Evolutionary conservation across 225 moss, liverwort and hornwort genomes (phyloP).

Genomic region (Pseudisothecium myosuroides): DNA sequence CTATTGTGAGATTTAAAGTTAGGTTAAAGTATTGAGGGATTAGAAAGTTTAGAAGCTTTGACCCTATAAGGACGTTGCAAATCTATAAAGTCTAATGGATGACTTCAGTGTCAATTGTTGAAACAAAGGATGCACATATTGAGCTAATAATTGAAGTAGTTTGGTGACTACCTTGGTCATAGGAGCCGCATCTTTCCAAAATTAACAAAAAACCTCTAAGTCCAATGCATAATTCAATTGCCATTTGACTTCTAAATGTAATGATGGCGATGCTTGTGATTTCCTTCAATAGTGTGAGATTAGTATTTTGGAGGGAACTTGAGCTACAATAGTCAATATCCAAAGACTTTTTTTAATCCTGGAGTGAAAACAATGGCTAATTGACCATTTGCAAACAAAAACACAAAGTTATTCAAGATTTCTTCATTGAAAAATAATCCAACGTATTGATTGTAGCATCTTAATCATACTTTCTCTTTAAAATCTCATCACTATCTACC

Average conservation of each 20-base stretch:
- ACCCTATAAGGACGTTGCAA: rapidly evolving
- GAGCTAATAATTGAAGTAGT: rapidly evolving
- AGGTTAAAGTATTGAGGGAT: neutral
- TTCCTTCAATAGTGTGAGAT: neutral
- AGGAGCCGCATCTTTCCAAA: rapidly evolving
- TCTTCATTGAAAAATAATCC: neutral
- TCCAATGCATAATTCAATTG: neutral
- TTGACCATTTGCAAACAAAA: neutral
- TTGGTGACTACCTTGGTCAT: neutral
- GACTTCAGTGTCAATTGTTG: too few relatives aligned
- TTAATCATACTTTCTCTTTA: neutral
- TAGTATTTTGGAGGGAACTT: neutral
- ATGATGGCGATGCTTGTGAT: neutral
- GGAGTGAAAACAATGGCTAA: neutral
- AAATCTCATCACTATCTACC: neutral
- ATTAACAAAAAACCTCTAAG: neutral
- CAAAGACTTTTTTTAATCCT: rapidly evolving
- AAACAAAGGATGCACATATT: neutral
- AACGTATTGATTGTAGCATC: neutral
- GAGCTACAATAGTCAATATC: neutral
- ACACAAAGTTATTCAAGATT: neutral
- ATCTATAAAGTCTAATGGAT: neutral
- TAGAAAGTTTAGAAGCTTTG: neutral
- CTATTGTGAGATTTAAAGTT: too few relatives aligned
- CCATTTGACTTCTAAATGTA: rapidly evolving